Percentiles rank a stretch among this genome's conserved stretches.
phyloP scores from a whole-genome alignment of 768 basidiomycete species.

The Tylopilus vinaceipallidus region DNA sequence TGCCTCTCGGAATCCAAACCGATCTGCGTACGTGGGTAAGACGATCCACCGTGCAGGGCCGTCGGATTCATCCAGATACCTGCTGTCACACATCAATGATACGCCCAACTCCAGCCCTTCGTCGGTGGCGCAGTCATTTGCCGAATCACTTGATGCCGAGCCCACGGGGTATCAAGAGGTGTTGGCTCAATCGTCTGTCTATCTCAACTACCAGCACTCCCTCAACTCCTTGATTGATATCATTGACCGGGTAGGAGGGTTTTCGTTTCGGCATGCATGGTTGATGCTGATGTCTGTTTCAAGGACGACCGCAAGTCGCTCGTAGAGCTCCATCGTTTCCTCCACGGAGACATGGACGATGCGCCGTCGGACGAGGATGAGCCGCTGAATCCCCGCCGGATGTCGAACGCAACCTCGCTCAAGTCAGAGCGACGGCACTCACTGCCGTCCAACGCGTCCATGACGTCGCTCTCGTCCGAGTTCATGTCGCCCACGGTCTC shows the following conservation, averaged over 20 bases:
- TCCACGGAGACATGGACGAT: constrained; percentile 37
- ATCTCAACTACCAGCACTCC: constrained; percentile 78
- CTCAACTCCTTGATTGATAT: constrained; percentile 80
- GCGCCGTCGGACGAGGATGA: constrained; percentile 23
- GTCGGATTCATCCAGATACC: constrained; percentile 57
- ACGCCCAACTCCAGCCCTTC: constrained; percentile 19
- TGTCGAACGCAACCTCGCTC: constrained; percentile 38
- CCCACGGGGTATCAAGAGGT: constrained; percentile 16
- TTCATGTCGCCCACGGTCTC: constrained; percentile 38
- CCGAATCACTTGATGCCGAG: constrained; percentile 18
- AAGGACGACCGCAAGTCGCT: constrained; percentile 78
- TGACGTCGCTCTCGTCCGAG: constrained; percentile 57
- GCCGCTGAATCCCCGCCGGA: constrained; percentile 21
- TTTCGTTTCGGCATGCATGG: not conserved
- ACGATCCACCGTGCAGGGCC: constrained; percentile 50
- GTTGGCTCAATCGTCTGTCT: constrained; percentile 47
- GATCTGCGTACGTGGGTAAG: constrained; percentile 49
- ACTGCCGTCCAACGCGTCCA: constrained; percentile 62
- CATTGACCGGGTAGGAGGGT: constrained; percentile 64
- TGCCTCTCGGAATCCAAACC: constrained; percentile 43
- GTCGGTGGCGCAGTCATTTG: constrained; percentile 18
- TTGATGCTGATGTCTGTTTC: constrained; percentile 3
- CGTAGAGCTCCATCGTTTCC: constrained; percentile 69
- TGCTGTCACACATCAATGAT: constrained; percentile 39
- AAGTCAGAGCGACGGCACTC: constrained; percentile 68